Conservation (phyloP, 2,329 filamentous ascomycete genomes). For the Beauveria medogensis region DNA sequence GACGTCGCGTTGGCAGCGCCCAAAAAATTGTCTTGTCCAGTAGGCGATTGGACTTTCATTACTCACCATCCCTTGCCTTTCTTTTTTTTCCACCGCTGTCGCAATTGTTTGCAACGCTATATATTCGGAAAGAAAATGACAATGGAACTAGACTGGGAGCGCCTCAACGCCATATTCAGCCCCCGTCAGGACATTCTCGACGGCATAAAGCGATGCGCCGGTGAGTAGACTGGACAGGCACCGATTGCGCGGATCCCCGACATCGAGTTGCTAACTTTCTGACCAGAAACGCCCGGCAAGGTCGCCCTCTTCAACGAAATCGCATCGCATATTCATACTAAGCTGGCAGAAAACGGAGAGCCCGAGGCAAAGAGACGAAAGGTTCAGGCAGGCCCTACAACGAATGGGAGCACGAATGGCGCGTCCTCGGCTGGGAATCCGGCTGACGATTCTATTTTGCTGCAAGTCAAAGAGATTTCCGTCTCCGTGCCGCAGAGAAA, state of each 20-base stretch:
- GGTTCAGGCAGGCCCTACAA: conserved; percentile 32
- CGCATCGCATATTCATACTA: conserved; percentile 40
- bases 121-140: conserved; percentile 27
- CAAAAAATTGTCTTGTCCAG: neutral
- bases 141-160: conserved; percentile 39
- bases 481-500: conserved; percentile 60
- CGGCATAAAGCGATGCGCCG: conserved; percentile 44
- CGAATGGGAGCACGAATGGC: conserved; percentile 14
- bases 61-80: neutral
- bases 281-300: conserved; percentile 40
- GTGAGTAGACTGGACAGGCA: conserved; percentile 25
- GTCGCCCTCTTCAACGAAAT: conserved; percentile 51
- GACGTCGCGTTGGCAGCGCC: conserved; percentile 4
- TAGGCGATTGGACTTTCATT: neutral
- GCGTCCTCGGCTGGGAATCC: conserved; percentile 27
- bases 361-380: conserved; percentile 45
- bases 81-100: neutral
- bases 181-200: conserved; percentile 48
- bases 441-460: conserved; percentile 42
- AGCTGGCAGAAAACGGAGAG: conserved; percentile 31
- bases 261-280: neutral
- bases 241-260: neutral
- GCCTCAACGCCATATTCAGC: conserved; percentile 44
- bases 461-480: conserved; percentile 59
- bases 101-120: neutral